Conservation (phyloP, 805 yeast genomes). For the Yarrowia deformans region DNA sequence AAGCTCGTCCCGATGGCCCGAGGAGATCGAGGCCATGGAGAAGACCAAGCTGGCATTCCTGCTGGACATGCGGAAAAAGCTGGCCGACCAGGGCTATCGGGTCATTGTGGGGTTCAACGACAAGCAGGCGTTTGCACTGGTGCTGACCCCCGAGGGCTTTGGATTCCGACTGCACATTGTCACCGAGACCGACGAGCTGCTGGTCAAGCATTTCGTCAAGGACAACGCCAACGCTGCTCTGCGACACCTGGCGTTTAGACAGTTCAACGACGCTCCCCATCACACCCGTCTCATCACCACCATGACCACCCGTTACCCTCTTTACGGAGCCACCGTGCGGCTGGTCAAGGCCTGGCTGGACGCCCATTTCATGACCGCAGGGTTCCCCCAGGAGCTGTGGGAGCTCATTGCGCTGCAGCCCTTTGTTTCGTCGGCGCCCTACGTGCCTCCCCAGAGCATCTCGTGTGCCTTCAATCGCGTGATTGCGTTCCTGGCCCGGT, state of each 20-base stretch:
- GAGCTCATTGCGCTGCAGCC: conserved; percentile 85
- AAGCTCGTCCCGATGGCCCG: conserved; percentile 94
- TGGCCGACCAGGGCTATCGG: conserved; percentile 55
- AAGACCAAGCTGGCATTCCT: conserved; percentile 90
- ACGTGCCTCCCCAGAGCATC: conserved; percentile 76
- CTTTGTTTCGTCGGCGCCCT: conserved; percentile 90
- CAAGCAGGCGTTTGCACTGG: conserved; percentile 49
- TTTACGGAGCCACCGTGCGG: conserved; percentile 80
- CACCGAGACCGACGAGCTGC: conserved; percentile 82
- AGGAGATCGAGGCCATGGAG: conserved; percentile 82
- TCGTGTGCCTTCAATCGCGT: conserved; percentile 82
- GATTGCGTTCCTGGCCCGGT: conserved; percentile 70
- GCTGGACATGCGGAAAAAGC: conserved; percentile 65
- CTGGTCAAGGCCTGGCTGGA: conserved; percentile 90
- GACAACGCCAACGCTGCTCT: conserved; percentile 39
- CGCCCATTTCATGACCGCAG: conserved; percentile 74
- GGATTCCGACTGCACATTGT: conserved; percentile 80
- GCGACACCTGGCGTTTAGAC: conserved; percentile 55
- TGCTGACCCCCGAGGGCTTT: conserved; percentile 87
- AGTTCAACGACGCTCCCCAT: conserved; percentile 61
- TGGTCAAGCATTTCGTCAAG: conserved; percentile 60
- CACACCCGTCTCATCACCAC: conserved; percentile 83
- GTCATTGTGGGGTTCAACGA: conserved; percentile 68
- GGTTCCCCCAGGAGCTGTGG: conserved; percentile 76
- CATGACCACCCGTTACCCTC: conserved; percentile 72